Conservation (phyloP, 345 rosid genomes). For the Anacardium occidentale region DNA sequence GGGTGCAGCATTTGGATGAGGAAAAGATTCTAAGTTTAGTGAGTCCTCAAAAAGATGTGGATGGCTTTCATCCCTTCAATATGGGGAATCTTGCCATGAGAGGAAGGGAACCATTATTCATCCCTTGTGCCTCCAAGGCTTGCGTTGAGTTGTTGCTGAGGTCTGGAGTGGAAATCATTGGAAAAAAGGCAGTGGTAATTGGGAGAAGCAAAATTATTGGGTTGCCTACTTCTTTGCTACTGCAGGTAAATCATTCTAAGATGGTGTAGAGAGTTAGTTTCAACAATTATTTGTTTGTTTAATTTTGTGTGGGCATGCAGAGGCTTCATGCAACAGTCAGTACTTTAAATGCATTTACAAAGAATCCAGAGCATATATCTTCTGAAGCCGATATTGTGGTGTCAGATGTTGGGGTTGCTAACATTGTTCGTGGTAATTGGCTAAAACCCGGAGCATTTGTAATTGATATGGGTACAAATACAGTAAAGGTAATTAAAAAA, state of each 20-base stretch:
- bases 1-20: constrained; percentile 30
- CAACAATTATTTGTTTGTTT: background rate
- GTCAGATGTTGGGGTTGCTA: constrained; percentile 31
- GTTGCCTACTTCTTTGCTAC: constrained; percentile 29
- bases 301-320: constrained; percentile 16
- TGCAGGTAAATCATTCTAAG: constrained; percentile 24
- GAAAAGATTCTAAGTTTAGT: constrained; percentile 23
- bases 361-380: constrained; percentile 26
- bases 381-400: constrained; percentile 33
- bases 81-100: constrained; percentile 39
- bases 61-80: constrained; percentile 40
- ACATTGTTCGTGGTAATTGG: constrained; percentile 35
- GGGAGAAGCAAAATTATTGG: constrained; percentile 40
- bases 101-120: constrained; percentile 38
- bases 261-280: constrained; percentile 10
- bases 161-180: constrained; percentile 30
- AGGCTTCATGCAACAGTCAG: constrained; percentile 37
- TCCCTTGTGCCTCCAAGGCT: constrained; percentile 35
- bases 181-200: constrained; percentile 35
- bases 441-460: constrained; percentile 37
- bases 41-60: constrained; percentile 37
- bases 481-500: constrained; percentile 26
- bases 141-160: constrained; percentile 36
- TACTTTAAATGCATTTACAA: constrained; percentile 29
- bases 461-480: constrained; percentile 34